A percentile compares a stretch with the other conserved stretches of the same genome.
These are phyloP conservation scores for Cladosporium oxysporum DNA, from an alignment of 2,329 filamentous ascomycete genomes.

Conservation along the genomic window DNA sequence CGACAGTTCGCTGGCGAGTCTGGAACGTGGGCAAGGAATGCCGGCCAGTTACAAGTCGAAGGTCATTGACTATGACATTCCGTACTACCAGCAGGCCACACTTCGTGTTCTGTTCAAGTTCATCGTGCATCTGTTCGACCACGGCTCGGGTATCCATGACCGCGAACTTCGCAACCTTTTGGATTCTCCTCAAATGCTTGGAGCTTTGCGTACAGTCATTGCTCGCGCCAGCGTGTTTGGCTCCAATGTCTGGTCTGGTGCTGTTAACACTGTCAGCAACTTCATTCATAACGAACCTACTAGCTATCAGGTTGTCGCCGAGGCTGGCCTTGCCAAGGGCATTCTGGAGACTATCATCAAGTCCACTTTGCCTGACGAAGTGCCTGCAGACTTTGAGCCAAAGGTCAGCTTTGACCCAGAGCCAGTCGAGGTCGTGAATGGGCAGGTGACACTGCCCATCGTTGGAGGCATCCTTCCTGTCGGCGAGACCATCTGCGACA, in stretches of 20 bases:
- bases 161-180: slow-evolving; percentile 89
- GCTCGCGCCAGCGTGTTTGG: slow-evolving; percentile 79
- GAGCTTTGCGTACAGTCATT: slow-evolving; percentile 77
- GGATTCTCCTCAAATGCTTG: slow-evolving; percentile 83
- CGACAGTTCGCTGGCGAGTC: slow-evolving; percentile 65
- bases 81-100: slow-evolving; percentile 89
- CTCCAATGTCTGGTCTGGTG: slow-evolving; percentile 93
- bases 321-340: slow-evolving; percentile 85
- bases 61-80: slow-evolving; percentile 88
- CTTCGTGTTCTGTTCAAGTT: slow-evolving; percentile 95
- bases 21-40: slow-evolving; percentile 71
- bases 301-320: slow-evolving; percentile 92
- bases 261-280: slow-evolving; percentile 85
- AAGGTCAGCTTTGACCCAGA: slow-evolving; percentile 26
- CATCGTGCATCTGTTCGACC: slow-evolving; percentile 88
- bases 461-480: slow-evolving; percentile 74
- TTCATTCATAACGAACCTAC: slow-evolving; percentile 99
- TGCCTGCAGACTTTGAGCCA: slow-evolving; percentile 29
- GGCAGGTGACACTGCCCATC: slow-evolving; percentile 30
- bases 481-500: slow-evolving; percentile 80
- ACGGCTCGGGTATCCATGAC: slow-evolving; percentile 82
- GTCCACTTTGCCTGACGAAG: slow-evolving; percentile 32
- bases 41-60: slow-evolving; percentile 71
- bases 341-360: slow-evolving; percentile 77
- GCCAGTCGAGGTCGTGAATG: slow-evolving; percentile 29